Evolutionary conservation across 495 filamentous ascomycete genomes (phyloP).

Genomic region (Penicillium manginii): DNA sequence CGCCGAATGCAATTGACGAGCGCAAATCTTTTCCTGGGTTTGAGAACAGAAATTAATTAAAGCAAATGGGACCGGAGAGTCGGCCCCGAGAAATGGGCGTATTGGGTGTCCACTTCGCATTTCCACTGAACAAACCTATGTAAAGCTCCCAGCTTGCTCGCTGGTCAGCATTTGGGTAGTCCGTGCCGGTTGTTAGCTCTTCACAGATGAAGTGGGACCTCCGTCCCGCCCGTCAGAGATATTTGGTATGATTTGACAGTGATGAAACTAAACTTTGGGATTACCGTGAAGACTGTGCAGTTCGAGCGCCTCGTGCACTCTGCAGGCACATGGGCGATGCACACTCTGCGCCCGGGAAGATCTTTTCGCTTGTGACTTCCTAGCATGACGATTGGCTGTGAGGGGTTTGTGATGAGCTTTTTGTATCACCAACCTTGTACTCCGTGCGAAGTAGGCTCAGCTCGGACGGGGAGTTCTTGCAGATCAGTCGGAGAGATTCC

Average conservation of each 20-base stretch:
- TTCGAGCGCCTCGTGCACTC: background rate
- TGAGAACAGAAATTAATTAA: background rate
- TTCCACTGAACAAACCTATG: background rate
- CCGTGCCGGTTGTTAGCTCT: background rate
- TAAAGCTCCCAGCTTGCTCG: background rate
- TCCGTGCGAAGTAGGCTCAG: too few relatives aligned
- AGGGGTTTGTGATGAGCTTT: background rate
- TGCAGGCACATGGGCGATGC: conserved; percentile 12
- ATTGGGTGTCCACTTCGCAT: background rate
- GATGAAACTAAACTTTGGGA: background rate
- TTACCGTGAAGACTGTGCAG: background rate
- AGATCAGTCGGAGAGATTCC: conserved; percentile 10
- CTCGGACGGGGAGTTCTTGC: background rate
- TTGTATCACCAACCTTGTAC: conserved; percentile 3
- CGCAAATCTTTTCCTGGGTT: background rate
- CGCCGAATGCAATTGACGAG: background rate
- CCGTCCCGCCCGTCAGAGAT: background rate
- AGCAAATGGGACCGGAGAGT: background rate
- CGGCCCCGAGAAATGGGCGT: background rate
- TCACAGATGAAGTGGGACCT: background rate
- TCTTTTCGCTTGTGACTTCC: conserved; percentile 3
- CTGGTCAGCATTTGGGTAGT: conserved; percentile 1
- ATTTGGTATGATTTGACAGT: conserved; percentile 11
- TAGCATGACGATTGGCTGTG: background rate
- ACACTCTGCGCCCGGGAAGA: conserved; percentile 1